These are phyloP conservation scores for Iris pallida DNA, from an alignment of 116 monocot genomes.

Conservation along the genomic window DNA sequence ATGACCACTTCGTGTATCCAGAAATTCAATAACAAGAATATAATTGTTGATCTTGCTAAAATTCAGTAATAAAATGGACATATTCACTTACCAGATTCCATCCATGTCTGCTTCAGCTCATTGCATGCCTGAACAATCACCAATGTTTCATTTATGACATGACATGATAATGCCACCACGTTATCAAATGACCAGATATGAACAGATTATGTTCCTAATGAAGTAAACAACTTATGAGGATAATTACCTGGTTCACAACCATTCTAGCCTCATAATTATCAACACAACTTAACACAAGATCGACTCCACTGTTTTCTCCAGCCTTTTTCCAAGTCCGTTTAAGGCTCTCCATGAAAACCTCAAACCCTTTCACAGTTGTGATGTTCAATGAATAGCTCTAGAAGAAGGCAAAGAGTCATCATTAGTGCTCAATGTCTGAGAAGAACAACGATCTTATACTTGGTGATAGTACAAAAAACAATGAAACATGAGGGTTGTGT, in stretches of 20 bases:
- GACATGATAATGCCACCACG: background rate
- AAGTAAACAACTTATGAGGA: background rate
- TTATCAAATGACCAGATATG: background rate
- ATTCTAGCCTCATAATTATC: slow-evolving; percentile 99
- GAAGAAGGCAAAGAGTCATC: background rate
- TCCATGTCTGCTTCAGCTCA: slow-evolving; percentile 88
- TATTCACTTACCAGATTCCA: slow-evolving; percentile 80
- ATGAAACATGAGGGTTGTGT: too few species aligned
- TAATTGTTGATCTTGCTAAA: too few species aligned
- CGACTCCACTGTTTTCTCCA: slow-evolving; percentile 55
- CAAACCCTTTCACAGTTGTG: slow-evolving; percentile 90
- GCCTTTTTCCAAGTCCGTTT: slow-evolving; percentile 32
- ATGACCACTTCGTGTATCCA: too few species aligned
- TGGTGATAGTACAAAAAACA: too few species aligned
- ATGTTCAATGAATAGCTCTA: slow-evolving; percentile 97
- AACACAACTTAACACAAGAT: slow-evolving; percentile 94
- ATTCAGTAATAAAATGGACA: background rate
- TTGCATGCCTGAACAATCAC: slow-evolving; percentile 80
- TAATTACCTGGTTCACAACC: slow-evolving; percentile 85
- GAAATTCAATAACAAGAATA: too few species aligned
- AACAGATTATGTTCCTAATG: background rate
- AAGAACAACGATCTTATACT: background rate
- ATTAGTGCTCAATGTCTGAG: background rate
- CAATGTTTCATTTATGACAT: background rate
- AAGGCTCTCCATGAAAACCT: slow-evolving; percentile 72